Base-by-base conservation (phyloP, 1,139 yeast genomes). In the Suhomyces bribrorum region DNA sequence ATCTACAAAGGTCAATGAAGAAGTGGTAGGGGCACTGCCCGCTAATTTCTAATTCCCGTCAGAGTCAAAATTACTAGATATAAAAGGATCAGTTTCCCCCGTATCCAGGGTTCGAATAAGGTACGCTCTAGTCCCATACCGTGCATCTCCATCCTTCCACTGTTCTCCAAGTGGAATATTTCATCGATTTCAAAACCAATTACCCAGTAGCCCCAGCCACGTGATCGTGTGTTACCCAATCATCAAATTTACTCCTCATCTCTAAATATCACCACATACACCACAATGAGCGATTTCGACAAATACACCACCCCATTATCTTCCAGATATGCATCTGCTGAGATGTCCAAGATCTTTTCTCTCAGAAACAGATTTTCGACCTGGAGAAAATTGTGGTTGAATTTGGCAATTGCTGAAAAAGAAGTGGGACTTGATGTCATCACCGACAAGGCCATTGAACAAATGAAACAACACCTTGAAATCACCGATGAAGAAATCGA, bases 311-410 rank as follows among this genome's bases (percentile, higher is more conserved):
- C 97, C 20, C 98, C 98, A 33, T 73, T 92, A 52, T 88, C 97
- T 41, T 86, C 97, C 41, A 84, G 98, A 72, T 92, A 92, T 73
- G 98, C 98, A 40, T 87, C 96, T 50, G 90, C 86, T 61, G 98
- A 92, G 71, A 92, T 92, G 98, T 84, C 96, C 47, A 75, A 77
- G 54, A 76, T 92, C 59, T 92, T 92, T 76, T 90, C 97, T 34
- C 70, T 86, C 60, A 83, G 96, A 70, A 90, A 86, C 71, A 80
- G 99, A 62, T 92, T 86, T 66, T 86, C 96, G 38, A 92, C 98
- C 36, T 92, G 99, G 99, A 85, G 99, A 77, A 87, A 87, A 66
- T 79, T 92, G 52, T 92, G 99, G 99, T 79, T 82, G 59, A 89
- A 87, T 62, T 76, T 92, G 53, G 99, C 99, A 52, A 83, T 85